Conservation (phyloP, 2,329 filamentous ascomycete species). For the Ilyonectria mors-panacis region DNA sequence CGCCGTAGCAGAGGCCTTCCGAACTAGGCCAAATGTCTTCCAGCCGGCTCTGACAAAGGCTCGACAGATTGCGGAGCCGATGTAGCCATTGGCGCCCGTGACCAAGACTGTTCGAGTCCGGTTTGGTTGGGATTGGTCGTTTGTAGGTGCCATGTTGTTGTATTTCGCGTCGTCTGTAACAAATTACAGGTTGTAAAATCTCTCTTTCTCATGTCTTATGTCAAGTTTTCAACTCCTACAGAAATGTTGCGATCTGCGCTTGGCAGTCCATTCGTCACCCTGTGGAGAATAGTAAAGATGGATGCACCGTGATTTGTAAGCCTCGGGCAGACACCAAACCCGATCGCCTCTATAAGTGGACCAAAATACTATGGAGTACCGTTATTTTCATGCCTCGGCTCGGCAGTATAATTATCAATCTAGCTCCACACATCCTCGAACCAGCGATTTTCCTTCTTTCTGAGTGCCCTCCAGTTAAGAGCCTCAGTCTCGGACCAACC, state of each 20-base stretch:
- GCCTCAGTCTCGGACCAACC: slow-evolving; percentile 11
- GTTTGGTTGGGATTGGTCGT: neutral
- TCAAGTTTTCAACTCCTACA: neutral
- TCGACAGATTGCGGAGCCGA: slow-evolving; percentile 61
- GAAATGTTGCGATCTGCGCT: neutral
- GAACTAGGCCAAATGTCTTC: slow-evolving; percentile 61
- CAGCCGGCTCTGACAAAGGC: slow-evolving; percentile 63
- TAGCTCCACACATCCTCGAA: slow-evolving; percentile 34
- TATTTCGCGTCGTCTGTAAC: neutral
- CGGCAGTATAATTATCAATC: neutral
- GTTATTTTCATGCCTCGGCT: neutral
- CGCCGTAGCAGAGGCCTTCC: slow-evolving; percentile 50
- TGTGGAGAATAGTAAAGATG: neutral
- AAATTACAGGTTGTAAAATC: too few relatives aligned
- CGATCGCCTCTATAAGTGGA: slow-evolving; percentile 2
- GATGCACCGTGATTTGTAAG: slow-evolving; percentile 13
- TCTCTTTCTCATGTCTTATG: neutral
- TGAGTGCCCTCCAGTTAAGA: slow-evolving; percentile 11
- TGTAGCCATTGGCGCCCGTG: slow-evolving; percentile 65
- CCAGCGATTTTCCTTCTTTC: slow-evolving; percentile 27
- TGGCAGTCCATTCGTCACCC: neutral
- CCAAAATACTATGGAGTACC: neutral
- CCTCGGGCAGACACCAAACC: slow-evolving; percentile 9
- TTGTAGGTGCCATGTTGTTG: neutral
- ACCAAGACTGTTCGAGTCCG: slow-evolving; percentile 55